A percentile compares a stretch with the other conserved stretches of the same genome.
Conservation (phyloP, 352 stramenopile genomes). For the Peronospora farinosa region DNA sequence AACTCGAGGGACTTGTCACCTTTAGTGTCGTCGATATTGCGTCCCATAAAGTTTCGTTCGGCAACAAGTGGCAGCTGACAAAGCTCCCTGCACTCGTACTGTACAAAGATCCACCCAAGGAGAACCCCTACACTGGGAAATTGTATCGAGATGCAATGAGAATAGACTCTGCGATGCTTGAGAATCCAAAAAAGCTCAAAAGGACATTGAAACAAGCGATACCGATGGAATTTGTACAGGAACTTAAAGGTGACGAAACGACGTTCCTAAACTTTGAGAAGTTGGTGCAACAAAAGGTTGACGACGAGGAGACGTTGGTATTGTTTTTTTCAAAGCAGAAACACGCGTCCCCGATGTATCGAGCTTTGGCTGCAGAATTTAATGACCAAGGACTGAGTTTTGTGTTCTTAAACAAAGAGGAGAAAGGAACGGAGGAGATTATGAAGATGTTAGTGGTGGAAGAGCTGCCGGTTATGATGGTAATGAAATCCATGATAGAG, state of each 20-base stretch:
- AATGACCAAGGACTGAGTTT: conserved; percentile 40
- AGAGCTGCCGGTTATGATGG: conserved; percentile 42
- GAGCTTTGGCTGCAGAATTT: conserved; percentile 57
- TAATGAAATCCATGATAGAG: conserved; percentile 36
- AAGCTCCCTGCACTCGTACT: conserved; percentile 46
- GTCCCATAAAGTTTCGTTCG: conserved; percentile 26
- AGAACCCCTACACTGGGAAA: conserved; percentile 70
- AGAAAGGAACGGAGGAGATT: conserved; percentile 28
- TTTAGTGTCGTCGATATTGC: conserved; percentile 43
- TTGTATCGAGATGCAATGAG: conserved; percentile 47
- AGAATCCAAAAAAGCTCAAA: conserved; percentile 51
- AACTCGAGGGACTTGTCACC: conserved; percentile 37
- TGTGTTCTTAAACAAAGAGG: conserved; percentile 41
- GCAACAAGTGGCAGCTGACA: conserved; percentile 50
- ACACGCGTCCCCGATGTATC: conserved; percentile 50
- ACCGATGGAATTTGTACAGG: conserved; percentile 41
- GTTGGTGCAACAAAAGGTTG: conserved; percentile 16
- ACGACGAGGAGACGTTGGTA: conserved; percentile 25
- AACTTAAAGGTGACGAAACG: conserved; percentile 17
- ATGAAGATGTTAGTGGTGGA: conserved; percentile 30
- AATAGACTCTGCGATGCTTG: conserved; percentile 28
- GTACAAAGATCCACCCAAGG: conserved; percentile 53
- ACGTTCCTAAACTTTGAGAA: conserved; percentile 23
- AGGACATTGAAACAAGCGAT: conserved; percentile 58
- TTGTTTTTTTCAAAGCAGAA: conserved; percentile 64